phyloP scores from a whole-genome alignment of 164 flowering plant genomes.

The Dillenia turbinata region DNA sequence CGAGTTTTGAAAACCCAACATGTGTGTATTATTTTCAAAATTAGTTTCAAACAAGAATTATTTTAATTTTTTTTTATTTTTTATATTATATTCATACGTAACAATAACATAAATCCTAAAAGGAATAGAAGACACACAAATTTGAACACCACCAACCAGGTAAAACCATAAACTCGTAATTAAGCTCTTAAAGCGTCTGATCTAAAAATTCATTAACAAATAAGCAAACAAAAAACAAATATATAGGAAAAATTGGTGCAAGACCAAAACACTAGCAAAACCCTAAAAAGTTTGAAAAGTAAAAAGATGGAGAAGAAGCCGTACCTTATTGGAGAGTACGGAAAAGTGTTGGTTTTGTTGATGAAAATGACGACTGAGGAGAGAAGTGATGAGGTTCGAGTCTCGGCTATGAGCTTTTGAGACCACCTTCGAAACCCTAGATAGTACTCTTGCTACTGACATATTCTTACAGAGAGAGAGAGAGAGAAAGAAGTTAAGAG shows the following conservation, averaged over 20 bases:
- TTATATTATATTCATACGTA: too few species aligned
- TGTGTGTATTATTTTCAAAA: too few species aligned
- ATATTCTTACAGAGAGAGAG: slow-evolving; percentile 10
- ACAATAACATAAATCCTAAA: background rate
- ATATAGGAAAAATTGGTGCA: background rate
- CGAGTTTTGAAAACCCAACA: too few species aligned
- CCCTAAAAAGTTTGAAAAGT: slow-evolving; percentile 13
- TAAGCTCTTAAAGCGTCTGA: background rate
- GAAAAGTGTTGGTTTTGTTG: slow-evolving; percentile 1
- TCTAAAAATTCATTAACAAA: background rate
- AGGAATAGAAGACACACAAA: background rate
- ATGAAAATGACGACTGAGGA: background rate
- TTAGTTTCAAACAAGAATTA: too few species aligned
- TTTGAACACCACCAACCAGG: too few species aligned
- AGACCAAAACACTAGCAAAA: slow-evolving; percentile 32
- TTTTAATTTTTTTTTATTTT: too few species aligned
- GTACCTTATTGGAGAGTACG: background rate
- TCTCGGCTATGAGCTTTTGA: slow-evolving; percentile 16
- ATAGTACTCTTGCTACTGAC: slow-evolving; percentile 36
- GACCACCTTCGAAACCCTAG: slow-evolving; percentile 25
- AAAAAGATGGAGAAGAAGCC: background rate
- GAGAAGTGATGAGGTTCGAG: slow-evolving; percentile 13
- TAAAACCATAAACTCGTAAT: background rate
- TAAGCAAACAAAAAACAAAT: background rate
- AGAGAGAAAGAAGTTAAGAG: background rate